A percentile compares a stretch with the other conserved stretches of the same genome.
Conservation (phyloP, 202 grass and related monocot species). For the Carex arenaria region DNA sequence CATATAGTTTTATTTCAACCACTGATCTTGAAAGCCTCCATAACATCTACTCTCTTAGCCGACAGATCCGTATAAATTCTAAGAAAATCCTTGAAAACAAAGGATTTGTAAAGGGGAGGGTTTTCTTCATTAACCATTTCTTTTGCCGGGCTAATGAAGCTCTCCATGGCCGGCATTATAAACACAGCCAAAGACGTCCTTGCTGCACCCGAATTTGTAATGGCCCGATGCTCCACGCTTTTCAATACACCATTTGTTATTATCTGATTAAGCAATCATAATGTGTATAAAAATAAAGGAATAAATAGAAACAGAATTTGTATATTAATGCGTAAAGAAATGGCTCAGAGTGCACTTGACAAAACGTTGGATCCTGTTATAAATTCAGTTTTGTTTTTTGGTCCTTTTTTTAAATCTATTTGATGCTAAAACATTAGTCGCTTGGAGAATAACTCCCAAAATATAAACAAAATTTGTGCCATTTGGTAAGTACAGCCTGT, state of each 20-base stretch:
- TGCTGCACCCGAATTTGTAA: constrained; percentile 28
- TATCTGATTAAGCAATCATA: constrained; percentile 26
- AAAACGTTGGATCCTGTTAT: background rate
- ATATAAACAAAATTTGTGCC: background rate
- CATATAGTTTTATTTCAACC: background rate
- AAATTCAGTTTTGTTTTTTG: background rate
- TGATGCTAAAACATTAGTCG: background rate
- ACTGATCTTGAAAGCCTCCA: constrained; percentile 49
- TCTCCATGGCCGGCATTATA: constrained; percentile 45
- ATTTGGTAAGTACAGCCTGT: background rate
- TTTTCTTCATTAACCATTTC: constrained; percentile 28
- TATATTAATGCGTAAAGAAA: background rate
- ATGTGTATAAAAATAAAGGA: background rate
- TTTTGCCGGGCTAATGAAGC: constrained; percentile 33
- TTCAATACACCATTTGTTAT: constrained; percentile 57
- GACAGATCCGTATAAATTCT: constrained; percentile 36
- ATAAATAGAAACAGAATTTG: background rate
- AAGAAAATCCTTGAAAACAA: constrained; percentile 64
- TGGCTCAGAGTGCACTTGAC: background rate
- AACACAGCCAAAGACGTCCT: constrained; percentile 55
- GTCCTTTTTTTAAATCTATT: background rate
- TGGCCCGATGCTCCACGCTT: constrained; percentile 59
- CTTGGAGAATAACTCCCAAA: background rate
- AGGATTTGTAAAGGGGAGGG: constrained; percentile 36
- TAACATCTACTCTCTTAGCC: constrained; percentile 43